These are phyloP conservation scores for Phyllosticta citrichinensis DNA, from an alignment of 2,329 filamentous ascomycete genomes.

Conservation along the genomic window DNA sequence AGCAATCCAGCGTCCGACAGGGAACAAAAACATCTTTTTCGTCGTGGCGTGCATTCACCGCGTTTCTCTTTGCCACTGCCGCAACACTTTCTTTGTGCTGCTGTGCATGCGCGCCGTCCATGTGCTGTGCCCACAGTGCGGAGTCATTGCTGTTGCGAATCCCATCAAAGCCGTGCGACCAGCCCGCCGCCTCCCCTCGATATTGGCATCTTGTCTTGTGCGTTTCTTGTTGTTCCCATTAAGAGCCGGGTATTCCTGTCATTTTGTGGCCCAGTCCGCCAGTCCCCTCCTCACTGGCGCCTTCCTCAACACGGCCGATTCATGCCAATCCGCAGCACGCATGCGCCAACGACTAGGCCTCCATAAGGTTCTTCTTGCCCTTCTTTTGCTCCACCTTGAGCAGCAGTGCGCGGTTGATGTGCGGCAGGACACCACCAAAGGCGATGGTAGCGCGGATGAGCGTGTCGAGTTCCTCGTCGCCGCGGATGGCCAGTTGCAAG, in stretches of 20 bases:
- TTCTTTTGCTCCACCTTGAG: slow-evolving; percentile 98
- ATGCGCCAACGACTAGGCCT: slow-evolving; percentile 14
- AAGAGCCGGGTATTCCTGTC: not conserved
- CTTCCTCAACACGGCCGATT: not conserved
- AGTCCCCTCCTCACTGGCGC: not conserved
- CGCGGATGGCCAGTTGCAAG: slow-evolving; percentile 93
- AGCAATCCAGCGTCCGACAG: not conserved
- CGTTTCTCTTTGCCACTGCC: not conserved
- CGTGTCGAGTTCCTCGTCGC: slow-evolving; percentile 96
- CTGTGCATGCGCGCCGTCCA: not conserved
- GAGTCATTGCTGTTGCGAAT: not conserved
- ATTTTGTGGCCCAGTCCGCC: not conserved
- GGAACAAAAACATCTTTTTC: not conserved
- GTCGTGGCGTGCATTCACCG: not conserved
- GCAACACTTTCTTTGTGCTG: not conserved
- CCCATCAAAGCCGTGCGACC: not conserved
- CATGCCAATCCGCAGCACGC: not conserved
- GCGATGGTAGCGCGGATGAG: slow-evolving; percentile 96
- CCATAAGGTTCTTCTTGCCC: slow-evolving; percentile 51
- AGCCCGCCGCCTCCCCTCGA: not conserved
- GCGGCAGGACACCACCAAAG: slow-evolving; percentile 93
- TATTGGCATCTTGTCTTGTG: not conserved
- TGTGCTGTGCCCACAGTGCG: not conserved
- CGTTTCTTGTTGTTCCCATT: not conserved
- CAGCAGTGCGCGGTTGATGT: slow-evolving; percentile 95